A percentile compares a stretch with the other conserved stretches of the same genome.
These are phyloP conservation scores for Mimosa bimucronata DNA, from an alignment of 306 rosid genomes.

Conservation along the genomic window DNA sequence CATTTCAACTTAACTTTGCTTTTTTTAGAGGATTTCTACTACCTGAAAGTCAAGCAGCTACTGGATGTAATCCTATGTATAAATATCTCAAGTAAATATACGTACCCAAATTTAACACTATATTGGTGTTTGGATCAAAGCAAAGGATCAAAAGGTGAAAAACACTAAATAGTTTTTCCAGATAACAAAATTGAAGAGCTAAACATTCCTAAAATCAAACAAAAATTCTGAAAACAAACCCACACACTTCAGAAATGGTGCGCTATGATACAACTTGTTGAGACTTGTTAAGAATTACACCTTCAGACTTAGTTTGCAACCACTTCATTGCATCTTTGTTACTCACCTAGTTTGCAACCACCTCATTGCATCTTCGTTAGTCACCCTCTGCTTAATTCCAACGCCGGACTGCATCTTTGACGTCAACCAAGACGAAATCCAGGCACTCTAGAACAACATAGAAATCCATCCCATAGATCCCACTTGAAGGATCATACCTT, in stretches of 20 bases:
- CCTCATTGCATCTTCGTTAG: constrained; percentile 70
- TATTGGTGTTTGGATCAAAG: background rate
- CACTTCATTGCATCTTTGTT: constrained; percentile 72
- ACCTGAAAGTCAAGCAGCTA: background rate
- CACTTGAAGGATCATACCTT: constrained; percentile 66
- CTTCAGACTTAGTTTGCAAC: constrained; percentile 56
- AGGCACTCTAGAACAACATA: constrained; percentile 58
- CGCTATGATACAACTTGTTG: constrained; percentile 36
- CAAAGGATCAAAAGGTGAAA: background rate
- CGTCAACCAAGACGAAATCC: constrained; percentile 69
- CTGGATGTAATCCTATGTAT: background rate
- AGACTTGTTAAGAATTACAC: constrained; percentile 69
- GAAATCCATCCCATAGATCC: constrained; percentile 75
- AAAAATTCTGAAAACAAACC: constrained; percentile 32
- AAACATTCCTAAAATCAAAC: constrained; percentile 14
- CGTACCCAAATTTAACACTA: background rate
- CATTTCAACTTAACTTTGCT: background rate
- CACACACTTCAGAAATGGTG: background rate
- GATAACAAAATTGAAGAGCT: background rate
- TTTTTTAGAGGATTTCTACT: background rate
- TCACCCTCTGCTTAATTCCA: constrained; percentile 68
- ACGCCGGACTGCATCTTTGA: constrained; percentile 57
- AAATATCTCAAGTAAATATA: background rate
- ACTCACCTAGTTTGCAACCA: constrained; percentile 69
- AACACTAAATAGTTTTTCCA: background rate